These are phyloP conservation scores for Ceratocystis ficicola DNA, from an alignment of 2,329 filamentous ascomycete species.

Conservation along the genomic window DNA sequence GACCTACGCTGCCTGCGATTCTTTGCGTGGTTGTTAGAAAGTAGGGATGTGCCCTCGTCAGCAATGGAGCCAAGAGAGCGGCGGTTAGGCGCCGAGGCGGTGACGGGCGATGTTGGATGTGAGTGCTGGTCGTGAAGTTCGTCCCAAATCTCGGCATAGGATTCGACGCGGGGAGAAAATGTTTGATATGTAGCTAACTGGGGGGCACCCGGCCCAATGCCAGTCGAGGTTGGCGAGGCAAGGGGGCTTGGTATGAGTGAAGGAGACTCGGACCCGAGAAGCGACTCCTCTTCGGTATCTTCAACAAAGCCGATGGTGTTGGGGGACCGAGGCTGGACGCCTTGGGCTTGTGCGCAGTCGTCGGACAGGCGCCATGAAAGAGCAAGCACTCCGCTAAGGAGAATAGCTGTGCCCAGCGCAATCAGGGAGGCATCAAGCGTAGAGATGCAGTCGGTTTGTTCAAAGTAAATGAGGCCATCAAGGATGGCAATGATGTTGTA, in stretches of 20 bases:
- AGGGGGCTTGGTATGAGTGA: conserved; percentile 25
- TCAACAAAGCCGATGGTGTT: conserved; percentile 75
- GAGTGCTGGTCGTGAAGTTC: conserved; percentile 61
- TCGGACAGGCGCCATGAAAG: conserved; percentile 88
- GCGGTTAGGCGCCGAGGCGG: conserved; percentile 28
- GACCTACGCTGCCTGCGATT: conserved; percentile 41
- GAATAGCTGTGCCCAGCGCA: conserved; percentile 70
- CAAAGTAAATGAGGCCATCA: conserved; percentile 93
- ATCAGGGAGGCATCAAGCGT: conserved; percentile 68
- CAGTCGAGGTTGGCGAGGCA: conserved; percentile 30
- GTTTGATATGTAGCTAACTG: conserved; percentile 21
- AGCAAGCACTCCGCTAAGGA: conserved; percentile 78
- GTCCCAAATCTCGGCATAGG: conserved; percentile 67
- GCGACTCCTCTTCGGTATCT: conserved; percentile 41
- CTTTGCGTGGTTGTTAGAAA: conserved; percentile 9
- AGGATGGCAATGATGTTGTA: conserved; percentile 99
- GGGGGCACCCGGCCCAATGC: conserved; percentile 27
- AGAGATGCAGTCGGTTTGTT: conserved; percentile 69
- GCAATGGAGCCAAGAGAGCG: conserved; percentile 26
- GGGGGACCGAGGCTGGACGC: conserved; percentile 46
- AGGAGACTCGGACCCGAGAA: conserved; percentile 30
- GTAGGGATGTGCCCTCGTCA: conserved; percentile 4
- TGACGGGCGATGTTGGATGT: conserved; percentile 24
- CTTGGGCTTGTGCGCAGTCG: conserved; percentile 31
- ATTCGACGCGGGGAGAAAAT: conserved; percentile 33